These are phyloP conservation scores for Auriscalpium orientale DNA, from an alignment of 768 basidiomycete species.

Conservation along the genomic window DNA sequence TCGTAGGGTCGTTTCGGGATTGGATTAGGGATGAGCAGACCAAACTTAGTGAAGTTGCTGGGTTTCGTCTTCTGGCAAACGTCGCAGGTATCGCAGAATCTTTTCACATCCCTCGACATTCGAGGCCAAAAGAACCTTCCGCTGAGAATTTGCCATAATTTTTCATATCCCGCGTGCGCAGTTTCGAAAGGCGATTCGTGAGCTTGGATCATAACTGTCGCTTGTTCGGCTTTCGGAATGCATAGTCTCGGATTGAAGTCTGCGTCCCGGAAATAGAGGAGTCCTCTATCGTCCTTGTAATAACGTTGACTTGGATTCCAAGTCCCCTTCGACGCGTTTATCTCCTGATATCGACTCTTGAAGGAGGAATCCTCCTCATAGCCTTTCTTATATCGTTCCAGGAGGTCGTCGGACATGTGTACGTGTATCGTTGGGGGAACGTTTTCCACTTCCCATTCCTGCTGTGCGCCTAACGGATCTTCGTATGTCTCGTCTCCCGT, in stretches of 20 bases:
- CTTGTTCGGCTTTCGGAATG: slow-evolving; percentile 1
- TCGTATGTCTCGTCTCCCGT: not conserved
- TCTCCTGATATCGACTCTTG: not conserved
- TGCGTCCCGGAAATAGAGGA: slow-evolving; percentile 14
- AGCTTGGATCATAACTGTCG: not conserved
- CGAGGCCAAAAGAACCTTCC: not conserved
- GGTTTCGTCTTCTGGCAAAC: slow-evolving; percentile 11
- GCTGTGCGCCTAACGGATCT: not conserved
- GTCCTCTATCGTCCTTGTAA: slow-evolving; percentile 8
- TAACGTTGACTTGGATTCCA: slow-evolving; percentile 1
- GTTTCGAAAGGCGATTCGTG: slow-evolving; percentile 8
- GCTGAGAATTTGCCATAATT: slow-evolving; percentile 1
- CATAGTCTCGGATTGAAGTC: slow-evolving; percentile 13
- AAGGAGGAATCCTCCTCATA: not conserved
- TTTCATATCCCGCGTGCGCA: slow-evolving; percentile 5
- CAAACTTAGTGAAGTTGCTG: not conserved
- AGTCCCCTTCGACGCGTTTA: not conserved
- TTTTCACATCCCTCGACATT: slow-evolving; percentile 5
- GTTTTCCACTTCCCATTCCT: not conserved
- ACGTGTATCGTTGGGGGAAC: not conserved
- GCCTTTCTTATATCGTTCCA: not conserved
- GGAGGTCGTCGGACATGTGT: not conserved
- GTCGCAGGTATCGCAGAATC: slow-evolving; percentile 6
- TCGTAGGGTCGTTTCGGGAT: slow-evolving; percentile 12
- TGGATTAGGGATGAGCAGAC: slow-evolving; percentile 3